Evolutionary conservation across 768 basidiomycete species (phyloP), one percentile per base, ranked within the genome.

Genomic region (Exidia glandulosa): DNA sequence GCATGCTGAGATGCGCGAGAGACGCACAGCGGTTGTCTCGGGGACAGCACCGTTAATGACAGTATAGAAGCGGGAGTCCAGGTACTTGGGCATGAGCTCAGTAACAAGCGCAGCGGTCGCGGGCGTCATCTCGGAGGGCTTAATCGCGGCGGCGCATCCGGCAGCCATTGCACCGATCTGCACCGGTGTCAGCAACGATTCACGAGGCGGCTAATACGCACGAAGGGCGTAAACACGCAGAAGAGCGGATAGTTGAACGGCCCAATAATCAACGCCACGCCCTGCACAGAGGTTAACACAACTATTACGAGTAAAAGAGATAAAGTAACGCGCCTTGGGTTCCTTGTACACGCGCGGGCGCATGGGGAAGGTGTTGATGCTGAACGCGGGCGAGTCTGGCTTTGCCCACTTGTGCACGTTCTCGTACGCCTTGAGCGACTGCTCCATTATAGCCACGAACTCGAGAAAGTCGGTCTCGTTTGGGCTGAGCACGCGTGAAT

Each of bases 211-310:
- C 74, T 77, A 56, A 47, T 32, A 69, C 79, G 25, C 61, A 86
- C 86, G 63, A 91, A 61, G 13, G 86, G 86, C 1, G 76, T 73
- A 7, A 88, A 36, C 0, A 78, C 69, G 57, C 87, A 69, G 75
- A 77, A 84, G 13, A 89, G 61, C 0, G 88, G 89, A 66, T 86
- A 88, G 69, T 89, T 90, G 78, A 87, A 89, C 0, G 87, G 85
- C 32, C 75, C 85, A 59, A 90, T 85, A 64, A 87, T 80, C 55
- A 89, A 72, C 0, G 86, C 79, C 29, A 83, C 78, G 2, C 88
- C 88, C 68, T 54, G 19, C 50, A 54, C 50, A 31, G 27, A 27
- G 7, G 27, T 7, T 10, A 4, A 10, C 16, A 16, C 0, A 16
- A 56, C 27, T 32, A 27, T 2, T 9, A 32, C 25, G 13, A 12